Base-by-base conservation (phyloP, 345 rosid species). In the Dimocarpus longan region DNA sequence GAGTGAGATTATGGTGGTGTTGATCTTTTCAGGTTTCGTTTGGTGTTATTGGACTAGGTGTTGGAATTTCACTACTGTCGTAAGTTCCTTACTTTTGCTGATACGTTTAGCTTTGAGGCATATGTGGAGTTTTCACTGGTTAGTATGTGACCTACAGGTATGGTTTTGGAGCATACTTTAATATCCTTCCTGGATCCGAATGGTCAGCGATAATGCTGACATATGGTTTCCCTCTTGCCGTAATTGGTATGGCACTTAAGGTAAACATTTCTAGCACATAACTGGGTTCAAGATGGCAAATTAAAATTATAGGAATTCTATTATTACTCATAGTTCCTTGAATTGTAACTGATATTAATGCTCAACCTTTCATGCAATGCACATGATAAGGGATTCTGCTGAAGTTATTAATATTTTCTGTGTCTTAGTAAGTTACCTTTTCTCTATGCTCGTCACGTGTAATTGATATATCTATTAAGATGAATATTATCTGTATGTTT, bases 241-340 rank as follows among this genome's bases (percentile, higher is more conserved):
- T 96, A 26, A 96, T 96, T 2, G 99, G 99, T 76, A 96, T 96
- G 99, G 98, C 98, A 67, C 92, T 96, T 83, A 94, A 96, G 98
- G 98, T 94, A 85, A 79, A 65, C 26, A 8, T 71, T 76, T 80
- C 80, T 81, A 79, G 46, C 44, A n/a, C 24, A 46, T 76, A 22
- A 32, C 46, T 56, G 11, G 40, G 28, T 71, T 70, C 59, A 48
- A 74, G 54, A 59, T 81, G 43, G 39, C 50, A 54, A 74, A 63
- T 10, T 65, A 60, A 78, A 67, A 37, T 24, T 12, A 9, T 48
- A 43, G 24, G 24, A 56, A 10, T 44, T 67, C 24, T 73, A 76
- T 52, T 19, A 15, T 78, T 60, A 71, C 5, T 11, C 19, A 37
- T 22, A 19, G 26, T 66, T n/a, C 16, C 19, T 57, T 68, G 57